Conservation (phyloP, 345 rosid genomes). For the Aquilaria malaccensis region DNA sequence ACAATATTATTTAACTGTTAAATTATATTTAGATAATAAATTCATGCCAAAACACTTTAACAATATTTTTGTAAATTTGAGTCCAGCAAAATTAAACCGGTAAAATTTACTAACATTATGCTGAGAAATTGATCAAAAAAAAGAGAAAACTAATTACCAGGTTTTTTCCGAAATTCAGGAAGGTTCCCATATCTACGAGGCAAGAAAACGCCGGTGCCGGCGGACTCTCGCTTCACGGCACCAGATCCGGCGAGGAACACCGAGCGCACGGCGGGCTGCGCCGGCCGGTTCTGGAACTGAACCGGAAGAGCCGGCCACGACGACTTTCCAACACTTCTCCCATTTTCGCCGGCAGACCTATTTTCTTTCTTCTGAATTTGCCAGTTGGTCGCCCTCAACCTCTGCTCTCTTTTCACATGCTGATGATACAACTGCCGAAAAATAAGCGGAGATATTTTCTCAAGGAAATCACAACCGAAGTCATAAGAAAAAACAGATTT, state of each 20-base stretch:
- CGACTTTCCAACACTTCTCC: conserved; percentile 19
- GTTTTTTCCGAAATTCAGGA: conserved; percentile 42
- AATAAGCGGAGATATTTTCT: no score
- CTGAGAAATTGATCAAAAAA: no score
- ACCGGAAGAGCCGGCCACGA: conserved; percentile 35
- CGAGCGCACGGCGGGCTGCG: conserved; percentile 19
- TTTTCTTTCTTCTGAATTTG: conserved; percentile 20
- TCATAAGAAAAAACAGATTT: no score
- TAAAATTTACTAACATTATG: background rate
- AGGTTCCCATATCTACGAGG: conserved; percentile 47
- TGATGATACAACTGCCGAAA: background rate
- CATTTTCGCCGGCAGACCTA: conserved; percentile 14
- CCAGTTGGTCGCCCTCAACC: conserved; percentile 6
- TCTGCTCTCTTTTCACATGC: conserved; percentile 11
- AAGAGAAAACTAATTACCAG: conserved; percentile 29
- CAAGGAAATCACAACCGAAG: no score
- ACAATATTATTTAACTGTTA: background rate
- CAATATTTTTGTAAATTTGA: no score
- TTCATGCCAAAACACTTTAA: no score
- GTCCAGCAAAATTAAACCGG: no score
- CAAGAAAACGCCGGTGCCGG: conserved; percentile 89
- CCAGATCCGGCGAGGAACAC: conserved; percentile 26
- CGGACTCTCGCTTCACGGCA: conserved; percentile 27
- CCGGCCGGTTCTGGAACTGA: conserved; percentile 8
- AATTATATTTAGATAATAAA: background rate